Conservation (phyloP, 148 eudicot species). For the Heliosperma pusillum region DNA sequence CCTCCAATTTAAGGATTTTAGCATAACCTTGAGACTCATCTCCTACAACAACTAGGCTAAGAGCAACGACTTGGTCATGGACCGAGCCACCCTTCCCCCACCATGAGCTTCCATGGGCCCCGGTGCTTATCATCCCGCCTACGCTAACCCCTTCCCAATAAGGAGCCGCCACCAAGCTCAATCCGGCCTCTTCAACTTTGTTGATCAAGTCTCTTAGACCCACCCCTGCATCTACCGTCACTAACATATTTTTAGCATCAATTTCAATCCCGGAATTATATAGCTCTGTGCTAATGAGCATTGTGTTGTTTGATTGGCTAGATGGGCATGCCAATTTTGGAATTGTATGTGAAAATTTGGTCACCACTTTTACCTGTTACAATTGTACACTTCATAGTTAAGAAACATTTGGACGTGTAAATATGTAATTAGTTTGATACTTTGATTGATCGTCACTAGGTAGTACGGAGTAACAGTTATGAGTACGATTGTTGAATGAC, state of each 20-base stretch:
- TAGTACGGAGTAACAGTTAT: too few species aligned
- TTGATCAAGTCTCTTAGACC: slow-evolving; percentile 54
- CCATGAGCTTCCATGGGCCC: slow-evolving; percentile 91
- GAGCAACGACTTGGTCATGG: slow-evolving; percentile 68
- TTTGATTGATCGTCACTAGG: too few species aligned
- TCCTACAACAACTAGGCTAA: slow-evolving; percentile 52
- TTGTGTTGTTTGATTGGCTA: slow-evolving; percentile 17
- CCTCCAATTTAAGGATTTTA: slow-evolving; percentile 40
- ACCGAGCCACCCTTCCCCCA: slow-evolving; percentile 78
- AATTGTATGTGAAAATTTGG: slow-evolving; percentile 74
- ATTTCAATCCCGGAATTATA: slow-evolving; percentile 38
- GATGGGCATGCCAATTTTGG: slow-evolving; percentile 70
- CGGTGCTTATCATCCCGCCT: slow-evolving; percentile 61
- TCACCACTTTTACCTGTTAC: slow-evolving; percentile 52
- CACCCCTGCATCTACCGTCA: slow-evolving; percentile 69
- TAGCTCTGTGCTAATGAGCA: slow-evolving; percentile 57
- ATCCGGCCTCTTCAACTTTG: slow-evolving; percentile 40
- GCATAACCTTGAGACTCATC: slow-evolving; percentile 51
- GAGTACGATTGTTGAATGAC: too few species aligned
- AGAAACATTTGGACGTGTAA: neutral
- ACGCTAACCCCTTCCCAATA: slow-evolving; percentile 86
- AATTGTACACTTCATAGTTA: neutral
- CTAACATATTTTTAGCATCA: slow-evolving; percentile 30
- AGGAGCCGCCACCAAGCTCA: slow-evolving; percentile 72
- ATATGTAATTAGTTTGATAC: too few species aligned